phyloP scores from a whole-genome alignment of 2,329 filamentous ascomycete species.

The Thielaviopsis cerberus region DNA sequence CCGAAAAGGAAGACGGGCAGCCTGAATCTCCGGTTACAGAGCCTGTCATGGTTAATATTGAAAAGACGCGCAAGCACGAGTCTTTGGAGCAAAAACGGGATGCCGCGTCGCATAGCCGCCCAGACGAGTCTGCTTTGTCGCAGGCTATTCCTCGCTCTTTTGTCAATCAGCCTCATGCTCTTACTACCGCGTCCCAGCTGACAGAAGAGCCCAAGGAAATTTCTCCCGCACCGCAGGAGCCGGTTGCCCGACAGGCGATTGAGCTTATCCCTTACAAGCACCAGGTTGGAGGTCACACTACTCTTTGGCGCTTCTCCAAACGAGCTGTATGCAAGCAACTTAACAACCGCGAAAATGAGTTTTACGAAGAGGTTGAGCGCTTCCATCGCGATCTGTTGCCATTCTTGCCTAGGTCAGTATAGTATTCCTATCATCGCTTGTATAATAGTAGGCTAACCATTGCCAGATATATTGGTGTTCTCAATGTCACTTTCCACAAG shows the following conservation, averaged over 20 bases:
- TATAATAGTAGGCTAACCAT: conserved; percentile 7
- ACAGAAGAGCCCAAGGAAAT: conserved; percentile 16
- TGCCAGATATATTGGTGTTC: conserved; percentile 76
- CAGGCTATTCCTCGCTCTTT: background rate
- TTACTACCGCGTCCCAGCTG: conserved; percentile 17
- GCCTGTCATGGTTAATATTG: background rate
- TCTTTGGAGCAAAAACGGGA: background rate
- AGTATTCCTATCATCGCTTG: conserved; percentile 11
- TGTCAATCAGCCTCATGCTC: background rate
- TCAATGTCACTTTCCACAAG: conserved; percentile 91
- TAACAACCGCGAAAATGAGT: conserved; percentile 95
- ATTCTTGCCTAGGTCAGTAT: conserved; percentile 64
- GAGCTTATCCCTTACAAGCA: conserved; percentile 94
- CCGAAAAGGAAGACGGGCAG: conserved; percentile 24
- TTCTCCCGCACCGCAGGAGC: background rate
- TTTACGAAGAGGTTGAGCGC: conserved; percentile 89
- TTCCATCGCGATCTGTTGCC: conserved; percentile 76
- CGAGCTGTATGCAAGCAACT: conserved; percentile 94
- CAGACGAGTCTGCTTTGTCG: background rate
- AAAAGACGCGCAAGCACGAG: background rate
- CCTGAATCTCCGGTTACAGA: conserved; percentile 14
- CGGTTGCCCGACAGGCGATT: conserved; percentile 60
- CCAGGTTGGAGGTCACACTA: conserved; percentile 92
- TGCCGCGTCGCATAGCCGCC: background rate
- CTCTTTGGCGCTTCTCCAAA: conserved; percentile 85